Conservation (phyloP, 768 basidiomycete species). For the Butyriboletus loyo region DNA sequence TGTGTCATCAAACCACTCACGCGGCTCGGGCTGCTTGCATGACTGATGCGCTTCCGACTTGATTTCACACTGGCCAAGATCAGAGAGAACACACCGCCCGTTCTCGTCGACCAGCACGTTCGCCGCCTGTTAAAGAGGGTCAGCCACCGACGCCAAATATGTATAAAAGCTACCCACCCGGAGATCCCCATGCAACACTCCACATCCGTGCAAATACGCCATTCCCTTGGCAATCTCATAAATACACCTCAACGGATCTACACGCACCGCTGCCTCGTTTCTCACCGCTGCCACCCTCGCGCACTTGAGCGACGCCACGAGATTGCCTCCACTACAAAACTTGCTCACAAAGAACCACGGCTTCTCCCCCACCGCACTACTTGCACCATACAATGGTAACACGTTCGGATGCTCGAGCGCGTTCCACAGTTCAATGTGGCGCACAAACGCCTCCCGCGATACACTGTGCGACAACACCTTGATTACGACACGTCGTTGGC, state of each 20-base stretch:
- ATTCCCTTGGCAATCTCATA: constrained; percentile 78
- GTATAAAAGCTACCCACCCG: constrained; percentile 48
- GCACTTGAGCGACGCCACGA: constrained; percentile 55
- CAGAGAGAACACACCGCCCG: constrained; percentile 67
- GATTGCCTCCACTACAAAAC: constrained; percentile 62
- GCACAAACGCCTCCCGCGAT: constrained; percentile 61
- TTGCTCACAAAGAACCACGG: constrained; percentile 82
- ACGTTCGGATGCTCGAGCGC: constrained; percentile 66
- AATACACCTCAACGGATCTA: constrained; percentile 57
- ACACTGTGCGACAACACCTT: constrained; percentile 67
- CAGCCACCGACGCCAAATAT: background rate
- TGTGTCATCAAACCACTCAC: constrained; percentile 27
- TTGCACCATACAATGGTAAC: constrained; percentile 73
- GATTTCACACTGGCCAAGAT: constrained; percentile 83
- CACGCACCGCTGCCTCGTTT: background rate
- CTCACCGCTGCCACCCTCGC: constrained; percentile 1
- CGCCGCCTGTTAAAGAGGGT: constrained; percentile 44
- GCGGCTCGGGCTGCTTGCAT: constrained; percentile 46
- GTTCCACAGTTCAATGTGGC: constrained; percentile 73
- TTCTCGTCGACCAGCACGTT: constrained; percentile 76
- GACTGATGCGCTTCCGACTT: constrained; percentile 66
- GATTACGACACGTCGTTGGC: constrained; percentile 61
- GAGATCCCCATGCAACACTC: constrained; percentile 76
- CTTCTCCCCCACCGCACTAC: constrained; percentile 61
- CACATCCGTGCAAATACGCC: constrained; percentile 70